phyloP scores from a whole-genome alignment of 306 rosid genomes.

The Rosa multiflora region DNA sequence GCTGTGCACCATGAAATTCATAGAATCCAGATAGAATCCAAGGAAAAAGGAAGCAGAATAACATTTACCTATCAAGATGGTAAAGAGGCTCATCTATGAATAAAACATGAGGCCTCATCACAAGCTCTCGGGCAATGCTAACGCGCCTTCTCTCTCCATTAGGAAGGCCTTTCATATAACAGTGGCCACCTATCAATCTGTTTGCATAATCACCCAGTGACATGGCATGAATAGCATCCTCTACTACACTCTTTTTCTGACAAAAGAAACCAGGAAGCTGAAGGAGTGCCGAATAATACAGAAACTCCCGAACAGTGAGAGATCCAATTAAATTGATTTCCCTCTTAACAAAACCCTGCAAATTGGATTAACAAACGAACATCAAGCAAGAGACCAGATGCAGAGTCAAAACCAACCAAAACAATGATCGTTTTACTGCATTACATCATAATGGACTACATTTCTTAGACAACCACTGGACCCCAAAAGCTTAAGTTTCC shows the following conservation, averaged over 20 bases:
- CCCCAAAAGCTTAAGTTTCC: background rate
- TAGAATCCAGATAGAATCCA: background rate
- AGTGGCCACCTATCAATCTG: constrained; percentile 94
- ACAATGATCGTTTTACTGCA: background rate
- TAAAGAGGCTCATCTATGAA: constrained; percentile 97
- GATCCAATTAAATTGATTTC: constrained; percentile 89
- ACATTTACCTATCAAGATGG: constrained; percentile 79
- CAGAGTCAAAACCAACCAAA: constrained; percentile 8
- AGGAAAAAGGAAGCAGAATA: background rate
- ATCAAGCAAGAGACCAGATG: constrained; percentile 13
- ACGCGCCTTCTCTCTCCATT: constrained; percentile 92
- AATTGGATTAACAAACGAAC: constrained; percentile 14
- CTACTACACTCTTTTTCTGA: constrained; percentile 86
- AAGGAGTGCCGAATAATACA: constrained; percentile 88
- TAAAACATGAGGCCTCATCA: constrained; percentile 89
- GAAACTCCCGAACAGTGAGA: constrained; percentile 91
- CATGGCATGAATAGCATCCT: constrained; percentile 97
- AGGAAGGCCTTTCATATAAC: constrained; percentile 96
- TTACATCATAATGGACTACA: background rate
- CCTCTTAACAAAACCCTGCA: constrained; percentile 94
- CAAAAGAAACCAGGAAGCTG: constrained; percentile 97
- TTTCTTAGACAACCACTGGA: background rate
- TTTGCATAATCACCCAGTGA: constrained; percentile 85
- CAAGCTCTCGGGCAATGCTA: constrained; percentile 96
- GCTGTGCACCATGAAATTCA: background rate